Conservation (phyloP, 108 stramenopile genomes). For the Nannochloropsis salina region DNA sequence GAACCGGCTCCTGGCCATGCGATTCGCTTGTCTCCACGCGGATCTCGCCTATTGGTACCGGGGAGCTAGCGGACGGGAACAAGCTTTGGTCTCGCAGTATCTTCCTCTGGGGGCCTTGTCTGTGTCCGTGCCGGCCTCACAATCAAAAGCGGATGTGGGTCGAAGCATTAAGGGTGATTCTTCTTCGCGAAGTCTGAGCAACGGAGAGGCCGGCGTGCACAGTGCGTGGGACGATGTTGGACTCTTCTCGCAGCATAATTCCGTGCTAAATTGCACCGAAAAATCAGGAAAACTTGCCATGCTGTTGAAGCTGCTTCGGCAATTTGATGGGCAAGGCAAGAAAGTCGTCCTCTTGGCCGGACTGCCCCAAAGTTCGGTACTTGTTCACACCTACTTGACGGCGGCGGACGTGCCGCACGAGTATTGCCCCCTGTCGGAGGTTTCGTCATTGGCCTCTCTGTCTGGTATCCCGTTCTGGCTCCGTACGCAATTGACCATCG, state of each 20-base stretch:
- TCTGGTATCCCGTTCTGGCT: conserved; percentile 9
- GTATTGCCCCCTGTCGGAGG: conserved; percentile 13
- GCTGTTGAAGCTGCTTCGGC: conserved; percentile 13
- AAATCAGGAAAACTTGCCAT: conserved; percentile 23
- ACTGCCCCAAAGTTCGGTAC: not conserved
- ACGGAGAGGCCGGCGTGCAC: not conserved
- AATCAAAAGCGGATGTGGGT: not conserved
- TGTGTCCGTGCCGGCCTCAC: not conserved
- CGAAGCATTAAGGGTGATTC: not conserved
- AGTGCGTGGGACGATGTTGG: conserved; percentile 27
- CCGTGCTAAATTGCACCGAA: not conserved
- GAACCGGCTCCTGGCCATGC: not conserved
- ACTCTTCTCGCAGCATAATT: conserved; percentile 26
- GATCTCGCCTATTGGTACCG: not conserved
- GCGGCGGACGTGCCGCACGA: conserved; percentile 36
- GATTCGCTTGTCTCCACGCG: not conserved
- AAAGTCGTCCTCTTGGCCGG: conserved; percentile 27
- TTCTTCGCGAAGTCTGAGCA: not conserved
- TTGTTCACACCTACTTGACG: conserved; percentile 28
- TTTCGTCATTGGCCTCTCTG: not conserved
- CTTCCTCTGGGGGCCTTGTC: not conserved
- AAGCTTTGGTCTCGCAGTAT: not conserved
- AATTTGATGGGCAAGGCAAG: conserved; percentile 24
- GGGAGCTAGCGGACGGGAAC: not conserved
- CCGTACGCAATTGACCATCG: not conserved